Percentiles rank a stretch among this genome's conserved stretches.
Evolutionary conservation across 768 basidiomycete genomes (phyloP).

Genomic region (Lactarius deliciosus): DNA sequence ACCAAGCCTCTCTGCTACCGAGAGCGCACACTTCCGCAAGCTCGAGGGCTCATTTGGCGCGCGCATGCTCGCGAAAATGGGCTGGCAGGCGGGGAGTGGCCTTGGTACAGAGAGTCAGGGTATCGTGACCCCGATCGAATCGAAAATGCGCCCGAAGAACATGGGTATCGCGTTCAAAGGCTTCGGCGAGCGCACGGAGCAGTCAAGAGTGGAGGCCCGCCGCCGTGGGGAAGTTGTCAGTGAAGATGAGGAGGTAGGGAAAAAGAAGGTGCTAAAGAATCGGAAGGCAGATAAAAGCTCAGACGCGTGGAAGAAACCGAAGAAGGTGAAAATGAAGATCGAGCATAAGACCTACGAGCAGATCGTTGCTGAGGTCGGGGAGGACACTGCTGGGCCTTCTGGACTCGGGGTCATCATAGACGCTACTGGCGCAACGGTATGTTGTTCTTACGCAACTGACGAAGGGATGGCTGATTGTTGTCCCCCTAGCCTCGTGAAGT

Average conservation of each 20-base stretch:
- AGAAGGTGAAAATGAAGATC: conserved; percentile 79
- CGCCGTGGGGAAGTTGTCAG: conserved; percentile 71
- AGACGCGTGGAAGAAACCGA: conserved; percentile 84
- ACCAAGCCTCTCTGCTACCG: conserved; percentile 57
- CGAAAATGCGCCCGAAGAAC: conserved; percentile 78
- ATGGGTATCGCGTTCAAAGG: conserved; percentile 88
- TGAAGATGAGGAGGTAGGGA: conserved; percentile 62
- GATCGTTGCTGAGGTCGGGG: conserved; percentile 84
- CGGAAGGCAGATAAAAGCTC: conserved; percentile 52
- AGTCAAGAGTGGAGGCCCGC: conserved; percentile 76
- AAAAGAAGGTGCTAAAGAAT: conserved; percentile 52
- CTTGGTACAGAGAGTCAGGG: conserved; percentile 75
- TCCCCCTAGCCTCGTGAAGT: conserved; percentile 75
- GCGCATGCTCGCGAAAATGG: conserved; percentile 91
- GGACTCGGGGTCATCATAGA: conserved; percentile 90
- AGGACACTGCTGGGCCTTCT: conserved; percentile 45
- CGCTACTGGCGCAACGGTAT: conserved; percentile 87
- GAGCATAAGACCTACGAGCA: conserved; percentile 98
- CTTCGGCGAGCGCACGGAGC: conserved; percentile 85
- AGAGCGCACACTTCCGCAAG: conserved; percentile 81
- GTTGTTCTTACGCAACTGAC: conserved; percentile 35
- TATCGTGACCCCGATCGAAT: conserved; percentile 85
- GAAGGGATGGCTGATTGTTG: conserved; percentile 16
- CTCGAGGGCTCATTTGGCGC: conserved; percentile 79
- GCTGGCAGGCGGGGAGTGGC: conserved; percentile 84